Conservation (phyloP, 1,284 basidiomycete genomes). For the Fomitopsis pinicola region DNA sequence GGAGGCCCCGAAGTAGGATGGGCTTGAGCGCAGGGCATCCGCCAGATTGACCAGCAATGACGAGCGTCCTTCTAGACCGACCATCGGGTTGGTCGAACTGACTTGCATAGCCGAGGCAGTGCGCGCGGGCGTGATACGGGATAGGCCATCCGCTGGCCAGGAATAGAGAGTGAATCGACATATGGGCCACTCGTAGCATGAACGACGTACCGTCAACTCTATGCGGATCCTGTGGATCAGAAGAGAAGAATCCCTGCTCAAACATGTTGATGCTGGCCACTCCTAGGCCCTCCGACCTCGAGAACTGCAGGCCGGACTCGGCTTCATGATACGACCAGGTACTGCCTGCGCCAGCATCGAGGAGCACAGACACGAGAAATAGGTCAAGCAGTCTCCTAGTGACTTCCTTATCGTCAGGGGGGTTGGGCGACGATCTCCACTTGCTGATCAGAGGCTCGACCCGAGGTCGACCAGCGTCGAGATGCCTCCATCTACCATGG, state of each 20-base stretch:
- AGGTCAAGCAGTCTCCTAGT: conserved; percentile 81
- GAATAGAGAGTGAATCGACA: not conserved
- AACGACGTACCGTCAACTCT: conserved; percentile 70
- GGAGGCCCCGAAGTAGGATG: conserved; percentile 66
- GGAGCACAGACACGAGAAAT: conserved; percentile 88
- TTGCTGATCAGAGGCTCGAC: conserved; percentile 54
- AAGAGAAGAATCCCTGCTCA: conserved; percentile 75
- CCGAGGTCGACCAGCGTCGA: conserved; percentile 65
- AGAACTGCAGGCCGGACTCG: conserved; percentile 54
- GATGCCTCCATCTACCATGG: conserved; percentile 90
- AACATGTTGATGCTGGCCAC: conserved; percentile 94
- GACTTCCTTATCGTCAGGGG: conserved; percentile 56
- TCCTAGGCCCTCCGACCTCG: conserved; percentile 87
- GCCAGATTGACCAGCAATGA: conserved; percentile 73
- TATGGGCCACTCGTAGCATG: not conserved
- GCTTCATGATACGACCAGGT: conserved; percentile 77
- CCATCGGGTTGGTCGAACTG: conserved; percentile 75
- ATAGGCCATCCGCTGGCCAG: conserved; percentile 64
- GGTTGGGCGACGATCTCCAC: conserved; percentile 46
- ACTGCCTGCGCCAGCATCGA: conserved; percentile 92
- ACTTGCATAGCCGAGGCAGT: conserved; percentile 82
- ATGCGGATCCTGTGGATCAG: conserved; percentile 56
- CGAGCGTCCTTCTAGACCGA: conserved; percentile 85
- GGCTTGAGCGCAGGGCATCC: conserved; percentile 59
- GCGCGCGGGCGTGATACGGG: conserved; percentile 56